Percentiles rank a stretch among this genome's conserved stretches.
phyloP scores from a whole-genome alignment of 1,139 yeast genomes.

The Yamadazyma triangularis region DNA sequence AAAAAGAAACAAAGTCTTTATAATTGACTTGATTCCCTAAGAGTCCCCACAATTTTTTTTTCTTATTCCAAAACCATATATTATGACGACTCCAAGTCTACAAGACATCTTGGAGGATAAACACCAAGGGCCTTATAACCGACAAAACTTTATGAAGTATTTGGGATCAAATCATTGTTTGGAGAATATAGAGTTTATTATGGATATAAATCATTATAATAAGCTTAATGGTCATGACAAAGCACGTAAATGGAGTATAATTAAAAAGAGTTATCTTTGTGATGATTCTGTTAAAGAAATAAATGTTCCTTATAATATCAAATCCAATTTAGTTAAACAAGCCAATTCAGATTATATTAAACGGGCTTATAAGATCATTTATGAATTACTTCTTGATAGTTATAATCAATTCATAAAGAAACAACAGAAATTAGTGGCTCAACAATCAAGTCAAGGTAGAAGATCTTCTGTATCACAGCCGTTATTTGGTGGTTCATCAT shows the following conservation, averaged over 20 bases:
- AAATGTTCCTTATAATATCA: conserved; percentile 25
- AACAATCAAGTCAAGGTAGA: not conserved
- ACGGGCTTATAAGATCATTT: conserved; percentile 21
- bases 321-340: conserved; percentile 10
- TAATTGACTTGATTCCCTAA: too few relatives aligned
- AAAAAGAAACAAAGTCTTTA: too few relatives aligned
- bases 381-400: conserved; percentile 30
- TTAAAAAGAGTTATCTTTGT: conserved; percentile 22
- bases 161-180: conserved; percentile 28
- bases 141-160: conserved; percentile 21
- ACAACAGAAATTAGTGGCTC: conserved; percentile 6
- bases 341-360: conserved; percentile 13
- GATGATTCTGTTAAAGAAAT: conserved; percentile 30
- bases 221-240: conserved; percentile 9
- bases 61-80: too few relatives aligned
- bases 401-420: conserved; percentile 28
- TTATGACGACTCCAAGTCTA: conserved; percentile 18
- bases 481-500: too few relatives aligned
- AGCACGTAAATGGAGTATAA: conserved; percentile 20
- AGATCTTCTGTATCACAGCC: not conserved
- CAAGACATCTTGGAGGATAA: conserved; percentile 17
- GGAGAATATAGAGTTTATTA: conserved; percentile 33
- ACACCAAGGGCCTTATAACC: conserved; percentile 16
- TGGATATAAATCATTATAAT: conserved; percentile 24
- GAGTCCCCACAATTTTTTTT: too few relatives aligned